These are phyloP conservation scores for Kentomonas sorsogonicus DNA, from an alignment of 208 protist species.

Conservation along the genomic window DNA sequence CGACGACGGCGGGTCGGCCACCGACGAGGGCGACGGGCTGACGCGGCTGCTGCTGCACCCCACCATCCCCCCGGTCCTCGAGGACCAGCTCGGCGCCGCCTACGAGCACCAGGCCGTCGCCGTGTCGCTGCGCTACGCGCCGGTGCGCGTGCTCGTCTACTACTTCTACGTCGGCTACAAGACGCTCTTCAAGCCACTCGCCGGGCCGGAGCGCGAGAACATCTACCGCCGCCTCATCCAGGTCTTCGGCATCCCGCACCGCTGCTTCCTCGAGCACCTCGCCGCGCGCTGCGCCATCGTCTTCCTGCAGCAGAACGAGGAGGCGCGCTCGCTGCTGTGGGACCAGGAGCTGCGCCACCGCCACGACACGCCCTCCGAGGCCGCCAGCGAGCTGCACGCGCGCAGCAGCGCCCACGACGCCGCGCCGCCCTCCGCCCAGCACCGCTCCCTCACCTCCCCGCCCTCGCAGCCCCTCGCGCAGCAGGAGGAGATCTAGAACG, in stretches of 20 bases:
- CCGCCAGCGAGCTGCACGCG: too few species aligned
- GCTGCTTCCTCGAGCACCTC: constrained; percentile 60
- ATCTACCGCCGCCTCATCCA: constrained; percentile 60
- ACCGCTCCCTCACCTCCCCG: too few species aligned
- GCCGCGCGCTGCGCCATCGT: constrained; percentile 70
- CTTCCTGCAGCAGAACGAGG: constrained; percentile 61
- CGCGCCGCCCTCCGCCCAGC: too few species aligned
- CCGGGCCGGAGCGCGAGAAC: constrained; percentile 58
- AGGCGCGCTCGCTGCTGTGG: constrained; percentile 43
- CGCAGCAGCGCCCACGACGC: too few species aligned
- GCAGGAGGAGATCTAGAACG: too few species aligned
- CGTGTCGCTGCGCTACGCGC: constrained; percentile 67
- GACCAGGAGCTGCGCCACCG: constrained; percentile 21
- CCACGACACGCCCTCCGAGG: too few species aligned
- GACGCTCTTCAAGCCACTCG: constrained; percentile 62
- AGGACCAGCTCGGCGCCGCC: constrained; percentile 38
- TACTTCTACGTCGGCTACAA: constrained; percentile 79
- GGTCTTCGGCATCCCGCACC: constrained; percentile 59
- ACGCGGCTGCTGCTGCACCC: constrained; percentile 40
- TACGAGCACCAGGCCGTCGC: constrained; percentile 61
- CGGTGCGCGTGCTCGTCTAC: constrained; percentile 65
- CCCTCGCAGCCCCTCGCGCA: too few species aligned
- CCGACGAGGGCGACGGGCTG: not conserved
- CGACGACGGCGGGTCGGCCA: not conserved
- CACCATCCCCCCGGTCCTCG: constrained; percentile 33